A percentile compares a stretch with the other conserved stretches of the same genome.
phyloP scores from a whole-genome alignment of 192 early-diverging fungal genomes.

The Endogone sp. region DNA sequence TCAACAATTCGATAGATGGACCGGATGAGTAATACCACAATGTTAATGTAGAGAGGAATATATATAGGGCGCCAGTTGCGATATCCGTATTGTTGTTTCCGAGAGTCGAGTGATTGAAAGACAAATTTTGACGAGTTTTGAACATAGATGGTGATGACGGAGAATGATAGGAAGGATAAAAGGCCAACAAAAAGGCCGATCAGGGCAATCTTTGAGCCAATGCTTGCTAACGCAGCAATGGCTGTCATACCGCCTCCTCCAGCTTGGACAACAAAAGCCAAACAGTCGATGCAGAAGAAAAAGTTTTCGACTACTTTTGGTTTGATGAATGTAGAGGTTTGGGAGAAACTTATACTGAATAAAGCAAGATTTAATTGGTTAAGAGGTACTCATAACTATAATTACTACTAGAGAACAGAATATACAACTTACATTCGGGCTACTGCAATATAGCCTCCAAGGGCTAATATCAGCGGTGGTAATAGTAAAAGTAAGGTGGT shows the following conservation, averaged over 20 bases:
- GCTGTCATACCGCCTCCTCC: slow-evolving; percentile 41
- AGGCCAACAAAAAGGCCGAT: slow-evolving; percentile 35
- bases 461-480: slow-evolving; percentile 7
- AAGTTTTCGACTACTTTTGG: slow-evolving; percentile 4
- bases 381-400: not conserved
- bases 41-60: slow-evolving; percentile 23
- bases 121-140: no score
- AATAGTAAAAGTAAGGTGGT: slow-evolving; percentile 10
- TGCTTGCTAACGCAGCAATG: slow-evolving; percentile 4
- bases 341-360: no score
- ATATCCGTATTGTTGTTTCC: slow-evolving; percentile 9
- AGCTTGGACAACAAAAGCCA: slow-evolving; percentile 41
- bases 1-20: slow-evolving; percentile 45
- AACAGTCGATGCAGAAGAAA: slow-evolving; percentile 39
- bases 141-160: slow-evolving; percentile 27
- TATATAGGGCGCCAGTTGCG: slow-evolving; percentile 29
- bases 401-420: not conserved
- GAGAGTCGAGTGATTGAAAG: not conserved
- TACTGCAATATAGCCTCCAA: slow-evolving; percentile 8
- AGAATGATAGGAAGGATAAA: slow-evolving; percentile 37
- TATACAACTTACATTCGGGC: not conserved
- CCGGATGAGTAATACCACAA: slow-evolving; percentile 31
- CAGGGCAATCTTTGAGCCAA: slow-evolving; percentile 35
- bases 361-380: no score
- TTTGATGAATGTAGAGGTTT: not conserved